A percentile compares a stretch with the other conserved stretches of the same genome.
Conservation (phyloP, 495 filamentous ascomycete genomes). For the Pseudotulostoma volvatum region DNA sequence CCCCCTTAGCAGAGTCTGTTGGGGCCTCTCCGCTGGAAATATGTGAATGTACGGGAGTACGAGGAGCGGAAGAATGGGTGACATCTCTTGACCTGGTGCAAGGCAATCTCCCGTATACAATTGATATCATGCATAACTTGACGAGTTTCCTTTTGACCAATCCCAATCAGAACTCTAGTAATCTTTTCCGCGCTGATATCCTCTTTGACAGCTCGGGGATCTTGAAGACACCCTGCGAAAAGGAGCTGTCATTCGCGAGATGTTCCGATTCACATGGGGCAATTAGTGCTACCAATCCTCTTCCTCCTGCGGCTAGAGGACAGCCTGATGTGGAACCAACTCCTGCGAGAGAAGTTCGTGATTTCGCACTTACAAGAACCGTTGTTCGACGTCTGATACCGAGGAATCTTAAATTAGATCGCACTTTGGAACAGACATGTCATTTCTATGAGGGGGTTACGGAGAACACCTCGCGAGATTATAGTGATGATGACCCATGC, state of each 20-base stretch:
- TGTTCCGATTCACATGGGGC: too few species aligned
- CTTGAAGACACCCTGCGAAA: conserved; percentile 18
- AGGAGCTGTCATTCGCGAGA: conserved; percentile 11
- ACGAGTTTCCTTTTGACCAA: conserved; percentile 64
- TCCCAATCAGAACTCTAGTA: conserved; percentile 70
- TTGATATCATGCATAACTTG: conserved; percentile 41
- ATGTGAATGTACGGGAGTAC: too few species aligned
- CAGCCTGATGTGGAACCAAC: conserved; percentile 7
- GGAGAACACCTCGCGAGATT: neutral
- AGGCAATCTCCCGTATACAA: conserved; percentile 29
- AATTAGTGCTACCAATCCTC: too few species aligned
- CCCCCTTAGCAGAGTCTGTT: too few species aligned
- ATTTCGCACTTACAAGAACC: conserved; percentile 39
- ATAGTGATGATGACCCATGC: too few species aligned
- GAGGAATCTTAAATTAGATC: conserved; percentile 60
- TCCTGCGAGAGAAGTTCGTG: conserved; percentile 26
- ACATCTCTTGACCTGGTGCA: conserved; percentile 21
- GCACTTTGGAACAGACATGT: conserved; percentile 62
- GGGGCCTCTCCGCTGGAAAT: too few species aligned
- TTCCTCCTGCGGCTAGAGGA: too few species aligned
- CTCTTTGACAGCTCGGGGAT: conserved; percentile 35
- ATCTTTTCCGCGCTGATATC: conserved; percentile 79
- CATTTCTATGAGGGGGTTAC: conserved; percentile 38
- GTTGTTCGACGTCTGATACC: conserved; percentile 65
- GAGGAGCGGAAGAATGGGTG: conserved; percentile 19